phyloP scores from a whole-genome alignment of 106 monocot genomes.

The Narthecium ossifragum region DNA sequence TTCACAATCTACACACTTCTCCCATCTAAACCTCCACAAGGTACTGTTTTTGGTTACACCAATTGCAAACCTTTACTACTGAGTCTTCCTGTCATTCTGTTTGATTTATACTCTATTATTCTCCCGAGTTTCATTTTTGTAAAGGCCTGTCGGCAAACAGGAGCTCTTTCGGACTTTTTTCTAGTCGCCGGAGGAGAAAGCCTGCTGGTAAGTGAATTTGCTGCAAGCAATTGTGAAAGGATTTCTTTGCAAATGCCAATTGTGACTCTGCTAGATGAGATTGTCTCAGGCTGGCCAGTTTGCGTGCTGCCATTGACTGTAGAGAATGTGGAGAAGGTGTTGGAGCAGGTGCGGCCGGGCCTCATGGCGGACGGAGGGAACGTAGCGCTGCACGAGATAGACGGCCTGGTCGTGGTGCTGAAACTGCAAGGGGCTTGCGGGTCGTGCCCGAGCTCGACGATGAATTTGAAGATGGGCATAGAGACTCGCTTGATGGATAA shows the following conservation, averaged over 20 bases:
- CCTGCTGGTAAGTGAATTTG: background rate
- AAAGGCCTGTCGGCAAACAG: background rate
- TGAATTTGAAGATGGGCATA: conserved; percentile 95
- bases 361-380: conserved; percentile 97
- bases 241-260: background rate
- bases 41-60: background rate
- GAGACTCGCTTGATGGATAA: conserved; percentile 88
- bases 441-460: conserved; percentile 91
- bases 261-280: background rate
- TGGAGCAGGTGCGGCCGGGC: conserved; percentile 89
- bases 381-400: conserved; percentile 90
- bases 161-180: background rate
- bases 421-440: conserved; percentile 95
- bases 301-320: conserved; percentile 86
- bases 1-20: background rate
- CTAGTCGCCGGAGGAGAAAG: background rate
- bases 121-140: background rate
- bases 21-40: background rate
- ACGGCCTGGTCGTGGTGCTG: conserved; percentile 85
- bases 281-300: conserved; percentile 12
- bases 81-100: background rate
- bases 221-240: background rate
- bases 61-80: background rate
- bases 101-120: too few species aligned
- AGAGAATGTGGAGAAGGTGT: conserved; percentile 80